A percentile compares a stretch with the other conserved stretches of the same genome.
Conservation (phyloP, 345 rosid genomes). For the Aegle marmelos region DNA sequence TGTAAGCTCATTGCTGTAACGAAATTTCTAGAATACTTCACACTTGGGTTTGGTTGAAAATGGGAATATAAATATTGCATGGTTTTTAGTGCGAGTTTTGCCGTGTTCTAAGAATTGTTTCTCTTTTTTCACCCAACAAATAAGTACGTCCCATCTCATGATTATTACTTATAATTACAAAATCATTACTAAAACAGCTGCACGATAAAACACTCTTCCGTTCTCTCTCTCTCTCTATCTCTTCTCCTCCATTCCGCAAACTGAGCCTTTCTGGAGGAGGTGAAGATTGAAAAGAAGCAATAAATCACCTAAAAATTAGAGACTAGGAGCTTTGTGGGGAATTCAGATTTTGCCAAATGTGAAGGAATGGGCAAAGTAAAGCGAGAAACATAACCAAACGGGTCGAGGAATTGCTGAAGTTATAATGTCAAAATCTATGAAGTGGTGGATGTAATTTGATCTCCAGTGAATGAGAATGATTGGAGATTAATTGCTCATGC, state of each 20-base stretch:
- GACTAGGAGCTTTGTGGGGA: slow-evolving; percentile 24
- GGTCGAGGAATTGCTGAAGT: background rate
- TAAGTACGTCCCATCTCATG: slow-evolving; percentile 10
- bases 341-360: slow-evolving; percentile 11
- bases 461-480: background rate
- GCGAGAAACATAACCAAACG: too few relatives aligned
- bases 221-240: background rate
- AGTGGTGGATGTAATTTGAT: background rate
- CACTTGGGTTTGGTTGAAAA: slow-evolving; percentile 19
- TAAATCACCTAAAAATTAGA: slow-evolving; percentile 21
- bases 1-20: background rate
- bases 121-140: background rate
- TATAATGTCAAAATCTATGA: background rate
- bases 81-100: slow-evolving; percentile 44
- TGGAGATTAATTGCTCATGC: background rate
- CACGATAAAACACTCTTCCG: background rate
- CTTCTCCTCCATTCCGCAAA: background rate
- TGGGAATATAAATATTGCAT: slow-evolving; percentile 25
- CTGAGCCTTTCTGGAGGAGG: slow-evolving; percentile 3
- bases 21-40: slow-evolving; percentile 1
- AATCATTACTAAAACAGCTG: slow-evolving; percentile 18
- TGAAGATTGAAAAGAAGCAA: slow-evolving; percentile 11
- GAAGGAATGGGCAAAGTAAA: background rate
- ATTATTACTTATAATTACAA: slow-evolving; percentile 13
- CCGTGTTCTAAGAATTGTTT: slow-evolving; percentile 33